Evolutionary conservation across 2,329 filamentous ascomycete genomes (phyloP), one percentile per base, ranked within the genome.

Genomic region (Ramichloridium luteum): DNA sequence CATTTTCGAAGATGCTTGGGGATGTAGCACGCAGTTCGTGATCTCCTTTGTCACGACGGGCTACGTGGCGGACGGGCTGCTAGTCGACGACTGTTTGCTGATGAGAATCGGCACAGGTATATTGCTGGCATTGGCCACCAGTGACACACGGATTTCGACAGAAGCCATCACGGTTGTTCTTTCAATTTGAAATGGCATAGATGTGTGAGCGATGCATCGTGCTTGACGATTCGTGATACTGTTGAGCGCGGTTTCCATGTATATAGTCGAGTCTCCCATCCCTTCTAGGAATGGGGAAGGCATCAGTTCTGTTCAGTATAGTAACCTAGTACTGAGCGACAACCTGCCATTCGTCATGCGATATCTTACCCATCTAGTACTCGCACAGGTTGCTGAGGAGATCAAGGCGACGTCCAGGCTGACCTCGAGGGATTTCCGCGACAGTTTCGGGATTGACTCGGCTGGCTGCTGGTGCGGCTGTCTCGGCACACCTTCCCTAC

Each of bases 391-490:
- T 14, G 13, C n/a, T 14, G 33, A 31, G 13, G 30, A 30, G 14
- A 15, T 16, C 22, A 28, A 33, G 16, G 13, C 16, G 30, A 15
- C n/a, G 12, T n/a, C 8, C 8, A 23, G 20, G n/a, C 8, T 23
- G 8, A 18, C 17, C 8, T 13, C 3, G 10, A 16, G 32, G 13
- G 28, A 30, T 16, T 20, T 9, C 6, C 35, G 38, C 9, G 38
- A 43, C 23, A 13, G 22, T 9, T 43, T 43, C 34, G 38, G 42
- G 12, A 16, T 36, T 18, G 34, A 38, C 25, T 32, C 39, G n/a
- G 34, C 35, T 5, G 22, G 23, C n/a, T 44, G 43, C 36, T 44
- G 38, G 39, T 46, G 41, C 32, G 16, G 17, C 35, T 35, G 37
- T 44, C 30, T 44, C 16, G 38, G 36, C 30, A 40, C 41, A 37